Conservation (phyloP, 2,329 filamentous ascomycete genomes). For the Fusarium sp. region DNA sequence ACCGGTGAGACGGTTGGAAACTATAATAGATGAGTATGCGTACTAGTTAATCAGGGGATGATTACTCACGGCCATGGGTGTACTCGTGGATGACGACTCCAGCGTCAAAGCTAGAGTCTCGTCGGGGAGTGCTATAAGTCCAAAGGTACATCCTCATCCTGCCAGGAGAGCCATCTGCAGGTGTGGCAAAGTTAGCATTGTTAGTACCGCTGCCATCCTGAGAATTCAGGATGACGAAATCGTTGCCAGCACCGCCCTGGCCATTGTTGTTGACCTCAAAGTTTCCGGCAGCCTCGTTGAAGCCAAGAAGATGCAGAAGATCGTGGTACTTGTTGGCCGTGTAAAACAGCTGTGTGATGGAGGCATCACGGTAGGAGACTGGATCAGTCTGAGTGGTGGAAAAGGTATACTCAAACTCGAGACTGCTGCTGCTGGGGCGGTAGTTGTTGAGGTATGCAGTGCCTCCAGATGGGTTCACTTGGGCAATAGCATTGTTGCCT, state of each 20-base stretch:
- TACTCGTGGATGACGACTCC: constrained; percentile 72
- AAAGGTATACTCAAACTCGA: constrained; percentile 63
- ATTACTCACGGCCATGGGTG: constrained; percentile 60
- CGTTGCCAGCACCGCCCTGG: constrained; percentile 62
- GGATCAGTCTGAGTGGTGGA: constrained; percentile 50
- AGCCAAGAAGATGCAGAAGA: constrained; percentile 67
- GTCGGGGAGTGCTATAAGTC: constrained; percentile 58
- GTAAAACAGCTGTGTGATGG: constrained; percentile 71
- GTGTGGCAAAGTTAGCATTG: constrained; percentile 70
- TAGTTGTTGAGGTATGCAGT: constrained; percentile 52
- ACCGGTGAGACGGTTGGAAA: constrained; percentile 70
- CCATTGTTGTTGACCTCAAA: constrained; percentile 70
- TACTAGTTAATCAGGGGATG: not conserved
- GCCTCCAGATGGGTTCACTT: constrained; percentile 58
- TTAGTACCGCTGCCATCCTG: constrained; percentile 67
- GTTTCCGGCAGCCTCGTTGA: constrained; percentile 69
- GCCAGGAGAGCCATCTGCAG: constrained; percentile 61
- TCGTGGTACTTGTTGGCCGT: constrained; percentile 71
- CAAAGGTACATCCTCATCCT: constrained; percentile 72
- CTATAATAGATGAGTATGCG: constrained; percentile 28
- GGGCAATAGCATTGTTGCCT: constrained; percentile 70
- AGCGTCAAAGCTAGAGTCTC: constrained; percentile 69
- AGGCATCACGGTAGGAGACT: constrained; percentile 62
- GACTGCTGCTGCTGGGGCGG: constrained; percentile 57
- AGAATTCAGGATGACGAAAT: constrained; percentile 66